Evolutionary conservation across 495 filamentous ascomycete genomes (phyloP).

Genomic region (Cercophora newfieldiana): DNA sequence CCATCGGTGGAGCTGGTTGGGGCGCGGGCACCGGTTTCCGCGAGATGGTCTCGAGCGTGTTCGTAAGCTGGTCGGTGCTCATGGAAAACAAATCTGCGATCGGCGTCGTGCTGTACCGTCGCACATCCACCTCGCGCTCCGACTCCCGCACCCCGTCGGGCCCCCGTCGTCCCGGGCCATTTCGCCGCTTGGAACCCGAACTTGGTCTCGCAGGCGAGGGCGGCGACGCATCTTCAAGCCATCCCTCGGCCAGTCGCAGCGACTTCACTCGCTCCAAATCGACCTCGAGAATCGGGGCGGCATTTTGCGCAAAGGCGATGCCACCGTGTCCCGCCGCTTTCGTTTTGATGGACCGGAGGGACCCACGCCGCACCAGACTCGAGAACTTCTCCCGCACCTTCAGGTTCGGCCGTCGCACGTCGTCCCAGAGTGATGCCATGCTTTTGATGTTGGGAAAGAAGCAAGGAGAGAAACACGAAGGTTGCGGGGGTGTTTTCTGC

Average conservation of each 20-base stretch:
- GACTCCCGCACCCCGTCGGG: not conserved
- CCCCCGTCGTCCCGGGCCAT: not conserved
- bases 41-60: not conserved
- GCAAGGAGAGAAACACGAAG: too few species aligned
- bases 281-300: not conserved
- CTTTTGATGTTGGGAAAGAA: too few species aligned
- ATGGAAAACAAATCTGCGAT: slow-evolving; percentile 8
- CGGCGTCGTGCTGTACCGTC: not conserved
- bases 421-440: slow-evolving; percentile 9
- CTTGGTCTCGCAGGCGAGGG: too few species aligned
- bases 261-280: slow-evolving; percentile 4
- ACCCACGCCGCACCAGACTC: slow-evolving; percentile 5
- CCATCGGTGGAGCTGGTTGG: not conserved
- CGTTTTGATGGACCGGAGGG: not conserved
- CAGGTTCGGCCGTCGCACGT: not conserved
- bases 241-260: not conserved
- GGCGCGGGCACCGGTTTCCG: not conserved
- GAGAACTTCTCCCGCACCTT: slow-evolving; percentile 7
- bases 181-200: not conserved
- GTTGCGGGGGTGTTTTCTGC: too few species aligned
- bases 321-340: not conserved
- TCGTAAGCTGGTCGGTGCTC: slow-evolving; percentile 5
- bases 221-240: slow-evolving; percentile 4
- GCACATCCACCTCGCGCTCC: not conserved
- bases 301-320: not conserved